phyloP scores from a whole-genome alignment of 345 rosid genomes.

The Garcia nutans region DNA sequence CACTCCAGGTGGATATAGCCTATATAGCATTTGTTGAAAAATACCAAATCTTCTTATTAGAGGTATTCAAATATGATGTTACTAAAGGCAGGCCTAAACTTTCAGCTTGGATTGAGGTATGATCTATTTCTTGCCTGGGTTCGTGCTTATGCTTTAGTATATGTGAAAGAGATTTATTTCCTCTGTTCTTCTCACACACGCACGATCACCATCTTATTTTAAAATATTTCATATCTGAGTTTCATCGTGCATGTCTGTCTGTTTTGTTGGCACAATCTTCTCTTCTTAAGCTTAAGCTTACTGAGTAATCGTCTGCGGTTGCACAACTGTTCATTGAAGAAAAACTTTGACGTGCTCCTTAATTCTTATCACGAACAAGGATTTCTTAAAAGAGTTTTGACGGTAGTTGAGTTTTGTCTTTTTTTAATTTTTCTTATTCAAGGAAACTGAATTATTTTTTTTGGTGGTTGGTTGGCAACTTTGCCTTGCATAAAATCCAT shows the following conservation, averaged over 20 bases:
- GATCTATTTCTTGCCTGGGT: not conserved
- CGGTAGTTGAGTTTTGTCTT: not conserved
- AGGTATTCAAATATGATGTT: constrained; percentile 51
- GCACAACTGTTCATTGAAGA: not conserved
- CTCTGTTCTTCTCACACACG: too few relatives aligned
- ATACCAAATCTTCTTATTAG: constrained; percentile 49
- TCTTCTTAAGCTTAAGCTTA: not conserved
- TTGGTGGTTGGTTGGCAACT: not conserved
- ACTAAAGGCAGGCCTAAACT: constrained; percentile 73
- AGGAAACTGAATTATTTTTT: not conserved
- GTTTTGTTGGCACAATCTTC: not conserved
- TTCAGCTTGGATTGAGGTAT: constrained; percentile 70
- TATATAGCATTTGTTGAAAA: constrained; percentile 69
- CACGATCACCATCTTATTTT: too few relatives aligned
- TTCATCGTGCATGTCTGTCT: not conserved
- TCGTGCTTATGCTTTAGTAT: too few relatives aligned
- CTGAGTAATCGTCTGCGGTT: not conserved
- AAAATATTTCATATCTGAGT: not conserved
- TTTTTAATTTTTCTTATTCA: too few relatives aligned
- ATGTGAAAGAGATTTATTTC: not conserved
- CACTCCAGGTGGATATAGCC: constrained; percentile 67
- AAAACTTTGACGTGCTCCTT: not conserved
- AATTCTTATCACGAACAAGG: not conserved
- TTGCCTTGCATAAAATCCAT: not conserved
- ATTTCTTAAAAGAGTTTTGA: not conserved